A percentile compares a stretch with the other conserved stretches of the same genome.
Conservation (phyloP, 2,329 filamentous ascomycete genomes). For the Ophiostoma populinum region DNA sequence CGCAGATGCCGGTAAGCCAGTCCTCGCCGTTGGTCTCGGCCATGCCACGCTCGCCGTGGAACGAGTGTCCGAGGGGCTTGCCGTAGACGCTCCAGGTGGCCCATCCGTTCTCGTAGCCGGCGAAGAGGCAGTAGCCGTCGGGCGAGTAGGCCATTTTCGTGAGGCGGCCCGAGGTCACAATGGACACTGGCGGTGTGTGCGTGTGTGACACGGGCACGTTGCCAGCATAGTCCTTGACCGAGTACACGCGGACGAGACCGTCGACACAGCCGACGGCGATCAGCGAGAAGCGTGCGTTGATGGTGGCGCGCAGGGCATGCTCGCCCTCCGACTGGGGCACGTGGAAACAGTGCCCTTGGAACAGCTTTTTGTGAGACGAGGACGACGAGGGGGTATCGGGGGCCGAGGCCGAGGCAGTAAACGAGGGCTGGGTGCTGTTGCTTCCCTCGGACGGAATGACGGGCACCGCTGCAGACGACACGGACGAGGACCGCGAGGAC, state of each 20-base stretch:
- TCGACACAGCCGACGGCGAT: constrained; percentile 72
- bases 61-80: constrained; percentile 73
- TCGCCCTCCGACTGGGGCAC: constrained; percentile 41
- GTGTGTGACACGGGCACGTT: constrained; percentile 80
- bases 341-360: constrained; percentile 86
- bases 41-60: constrained; percentile 48
- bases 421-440: neutral
- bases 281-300: constrained; percentile 90
- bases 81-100: constrained; percentile 95
- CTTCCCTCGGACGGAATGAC: no score
- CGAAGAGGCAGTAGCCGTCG: constrained; percentile 91
- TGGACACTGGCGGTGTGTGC: constrained; percentile 52
- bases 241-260: constrained; percentile 76
- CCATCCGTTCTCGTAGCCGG: constrained; percentile 85
- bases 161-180: constrained; percentile 48
- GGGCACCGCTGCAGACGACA: neutral
- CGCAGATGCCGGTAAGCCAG: constrained; percentile 66
- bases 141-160: constrained; percentile 74
- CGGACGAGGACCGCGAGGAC: neutral
- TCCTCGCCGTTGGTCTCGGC: constrained; percentile 54
- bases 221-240: constrained; percentile 78
- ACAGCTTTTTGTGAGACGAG: constrained; percentile 44
- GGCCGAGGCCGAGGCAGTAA: neutral
- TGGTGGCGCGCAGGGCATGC: constrained; percentile 55
- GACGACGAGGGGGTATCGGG: neutral